These are phyloP conservation scores for Syzygium oleosum DNA, from an alignment of 345 rosid genomes.

Conservation along the genomic window DNA sequence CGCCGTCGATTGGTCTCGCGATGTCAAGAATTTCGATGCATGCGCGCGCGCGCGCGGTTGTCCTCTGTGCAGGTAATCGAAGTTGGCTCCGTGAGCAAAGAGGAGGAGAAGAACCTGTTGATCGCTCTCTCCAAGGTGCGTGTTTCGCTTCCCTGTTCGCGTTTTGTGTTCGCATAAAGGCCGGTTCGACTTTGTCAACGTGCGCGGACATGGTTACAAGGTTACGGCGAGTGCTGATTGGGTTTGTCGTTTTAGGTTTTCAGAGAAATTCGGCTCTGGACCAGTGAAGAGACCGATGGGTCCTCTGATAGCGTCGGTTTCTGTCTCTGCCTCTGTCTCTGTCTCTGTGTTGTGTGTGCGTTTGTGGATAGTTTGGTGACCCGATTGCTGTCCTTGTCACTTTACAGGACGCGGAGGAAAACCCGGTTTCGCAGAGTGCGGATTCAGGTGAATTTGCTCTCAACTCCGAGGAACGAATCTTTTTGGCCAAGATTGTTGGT, in stretches of 20 bases:
- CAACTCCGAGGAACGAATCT: conserved; percentile 3
- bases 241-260: conserved; percentile 19
- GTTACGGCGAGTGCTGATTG: not conserved
- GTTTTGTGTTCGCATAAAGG: not conserved
- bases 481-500: conserved; percentile 26
- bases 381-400: not conserved
- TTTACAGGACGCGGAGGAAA: not conserved
- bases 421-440: not conserved
- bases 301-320: conserved; percentile 4
- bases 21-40: not conserved
- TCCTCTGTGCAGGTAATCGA: conserved; percentile 15
- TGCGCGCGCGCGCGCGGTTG: not conserved
- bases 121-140: conserved; percentile 50
- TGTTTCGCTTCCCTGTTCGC: not conserved
- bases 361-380: not conserved
- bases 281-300: conserved; percentile 4
- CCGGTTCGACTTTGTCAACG: not conserved
- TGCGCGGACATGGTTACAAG: not conserved
- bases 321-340: not conserved
- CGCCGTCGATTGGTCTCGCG: not conserved
- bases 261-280: conserved; percentile 43
- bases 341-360: no score
- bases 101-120: conserved; percentile 38
- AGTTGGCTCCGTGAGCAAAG: conserved; percentile 13
- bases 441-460: conserved; percentile 3